phyloP scores from a whole-genome alignment of 2,329 filamentous ascomycete species.

The Fusarium azukiicola region DNA sequence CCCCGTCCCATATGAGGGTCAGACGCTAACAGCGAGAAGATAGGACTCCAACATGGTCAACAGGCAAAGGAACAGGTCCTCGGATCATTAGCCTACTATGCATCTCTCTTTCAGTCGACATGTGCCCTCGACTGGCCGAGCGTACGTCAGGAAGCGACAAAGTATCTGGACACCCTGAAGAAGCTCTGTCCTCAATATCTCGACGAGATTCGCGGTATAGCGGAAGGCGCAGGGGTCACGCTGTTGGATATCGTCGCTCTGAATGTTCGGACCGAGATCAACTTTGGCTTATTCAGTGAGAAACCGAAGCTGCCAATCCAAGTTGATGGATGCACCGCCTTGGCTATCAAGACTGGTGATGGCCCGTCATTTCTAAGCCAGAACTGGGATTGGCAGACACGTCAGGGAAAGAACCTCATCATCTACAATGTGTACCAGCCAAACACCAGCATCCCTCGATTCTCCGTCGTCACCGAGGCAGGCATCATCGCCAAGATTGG shows the following conservation, averaged over 20 bases:
- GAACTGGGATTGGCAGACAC: slow-evolving; percentile 11
- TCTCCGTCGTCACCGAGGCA: neutral
- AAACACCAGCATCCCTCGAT: neutral
- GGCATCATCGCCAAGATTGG: slow-evolving; percentile 1
- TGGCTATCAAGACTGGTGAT: neutral
- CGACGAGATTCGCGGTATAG: neutral
- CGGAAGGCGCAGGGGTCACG: neutral
- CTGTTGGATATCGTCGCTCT: neutral
- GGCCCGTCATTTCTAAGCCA: neutral
- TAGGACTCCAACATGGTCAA: neutral
- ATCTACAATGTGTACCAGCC: neutral
- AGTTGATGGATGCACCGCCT: neutral
- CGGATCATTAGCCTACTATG: neutral
- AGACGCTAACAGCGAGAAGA: neutral
- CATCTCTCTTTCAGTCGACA: neutral
- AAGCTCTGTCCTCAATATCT: neutral
- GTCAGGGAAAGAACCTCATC: neutral
- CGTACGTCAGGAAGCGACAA: neutral
- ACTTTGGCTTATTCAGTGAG: slow-evolving; percentile 1
- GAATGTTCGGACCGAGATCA: slow-evolving; percentile 3
- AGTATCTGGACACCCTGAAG: neutral
- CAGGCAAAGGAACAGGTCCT: neutral
- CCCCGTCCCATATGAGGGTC: neutral
- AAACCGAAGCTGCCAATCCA: neutral
- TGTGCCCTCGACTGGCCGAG: neutral